Evolutionary conservation across 2,329 filamentous ascomycete species (phyloP).

Genomic region (Ophiostoma ips): DNA sequence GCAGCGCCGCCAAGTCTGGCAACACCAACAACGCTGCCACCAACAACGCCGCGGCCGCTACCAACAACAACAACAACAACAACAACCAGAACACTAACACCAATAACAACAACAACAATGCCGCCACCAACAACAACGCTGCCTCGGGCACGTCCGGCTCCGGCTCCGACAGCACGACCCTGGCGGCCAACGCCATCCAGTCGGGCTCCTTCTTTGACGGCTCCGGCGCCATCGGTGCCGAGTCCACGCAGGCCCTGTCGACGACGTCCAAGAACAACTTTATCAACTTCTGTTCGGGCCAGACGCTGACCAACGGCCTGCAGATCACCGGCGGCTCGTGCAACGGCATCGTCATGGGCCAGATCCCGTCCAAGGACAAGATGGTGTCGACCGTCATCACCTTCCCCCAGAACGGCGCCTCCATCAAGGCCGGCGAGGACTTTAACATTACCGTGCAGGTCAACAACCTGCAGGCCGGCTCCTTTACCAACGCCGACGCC

Average conservation of each 20-base stretch:
- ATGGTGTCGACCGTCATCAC: slow-evolving; percentile 43
- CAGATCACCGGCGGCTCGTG: slow-evolving; percentile 46
- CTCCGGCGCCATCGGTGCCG: slow-evolving; percentile 19
- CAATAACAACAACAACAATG: slow-evolving; percentile 21
- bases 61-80: not conserved
- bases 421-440: slow-evolving; percentile 31
- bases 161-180: slow-evolving; percentile 14
- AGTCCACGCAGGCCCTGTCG: slow-evolving; percentile 18
- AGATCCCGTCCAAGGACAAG: slow-evolving; percentile 37
- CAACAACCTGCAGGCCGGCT: slow-evolving; percentile 37
- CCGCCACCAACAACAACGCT: not conserved
- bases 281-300: slow-evolving; percentile 45
- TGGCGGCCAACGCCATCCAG: slow-evolving; percentile 20
- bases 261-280: slow-evolving; percentile 22
- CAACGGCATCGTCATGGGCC: slow-evolving; percentile 48
- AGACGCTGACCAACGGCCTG: slow-evolving; percentile 44
- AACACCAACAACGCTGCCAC: too few relatives aligned
- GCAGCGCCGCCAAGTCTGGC: not conserved
- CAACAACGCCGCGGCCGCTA: not conserved
- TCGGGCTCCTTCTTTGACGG: slow-evolving; percentile 23
- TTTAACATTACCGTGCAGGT: slow-evolving; percentile 41
- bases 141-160: too few relatives aligned
- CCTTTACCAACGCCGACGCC: slow-evolving; percentile 44
- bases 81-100: not conserved
- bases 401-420: slow-evolving; percentile 35